These are phyloP conservation scores for Fusarium subtropicale DNA, from an alignment of 2,329 filamentous ascomycete genomes.

Conservation along the genomic window DNA sequence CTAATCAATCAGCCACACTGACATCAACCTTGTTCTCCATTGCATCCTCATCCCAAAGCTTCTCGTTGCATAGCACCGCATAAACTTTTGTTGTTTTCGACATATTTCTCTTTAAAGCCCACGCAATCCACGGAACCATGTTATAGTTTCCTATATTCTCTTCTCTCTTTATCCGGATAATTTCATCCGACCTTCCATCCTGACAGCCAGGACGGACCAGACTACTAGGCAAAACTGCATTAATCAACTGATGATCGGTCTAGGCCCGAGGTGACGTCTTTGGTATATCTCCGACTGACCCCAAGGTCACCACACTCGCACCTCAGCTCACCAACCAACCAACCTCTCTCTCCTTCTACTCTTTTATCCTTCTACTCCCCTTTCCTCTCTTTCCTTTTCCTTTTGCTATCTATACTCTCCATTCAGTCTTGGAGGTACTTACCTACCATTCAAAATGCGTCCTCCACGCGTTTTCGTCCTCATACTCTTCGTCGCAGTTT, in stretches of 20 bases:
- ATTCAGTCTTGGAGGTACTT: slow-evolving; percentile 14
- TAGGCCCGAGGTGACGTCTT: slow-evolving; percentile 41
- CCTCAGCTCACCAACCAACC: slow-evolving; percentile 36
- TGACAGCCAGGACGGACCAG: not conserved
- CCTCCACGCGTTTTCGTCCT: slow-evolving; percentile 66
- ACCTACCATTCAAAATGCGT: slow-evolving; percentile 58
- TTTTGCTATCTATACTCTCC: not conserved
- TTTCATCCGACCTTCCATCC: slow-evolving; percentile 7
- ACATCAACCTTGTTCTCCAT: slow-evolving; percentile 29
- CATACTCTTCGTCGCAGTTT: slow-evolving; percentile 64
- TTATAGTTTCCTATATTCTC: slow-evolving; percentile 4
- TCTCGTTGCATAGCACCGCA: slow-evolving; percentile 20
- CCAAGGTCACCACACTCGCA: slow-evolving; percentile 41
- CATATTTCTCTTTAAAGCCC: slow-evolving; percentile 13
- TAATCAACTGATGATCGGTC: slow-evolving; percentile 28
- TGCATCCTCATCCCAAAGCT: slow-evolving; percentile 10
- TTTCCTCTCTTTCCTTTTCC: slow-evolving; percentile 1
- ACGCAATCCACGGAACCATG: slow-evolving; percentile 5
- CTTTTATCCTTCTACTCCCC: slow-evolving; percentile 21
- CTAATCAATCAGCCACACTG: slow-evolving; percentile 34
- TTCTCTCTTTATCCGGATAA: slow-evolving; percentile 8
- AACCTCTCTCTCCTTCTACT: slow-evolving; percentile 8
- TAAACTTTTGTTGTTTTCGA: slow-evolving; percentile 10
- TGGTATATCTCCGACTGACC: slow-evolving; percentile 42
- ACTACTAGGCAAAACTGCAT: not conserved